phyloP scores from a whole-genome alignment of 2,329 filamentous ascomycete species.

The Aureobasidium pullulans region DNA sequence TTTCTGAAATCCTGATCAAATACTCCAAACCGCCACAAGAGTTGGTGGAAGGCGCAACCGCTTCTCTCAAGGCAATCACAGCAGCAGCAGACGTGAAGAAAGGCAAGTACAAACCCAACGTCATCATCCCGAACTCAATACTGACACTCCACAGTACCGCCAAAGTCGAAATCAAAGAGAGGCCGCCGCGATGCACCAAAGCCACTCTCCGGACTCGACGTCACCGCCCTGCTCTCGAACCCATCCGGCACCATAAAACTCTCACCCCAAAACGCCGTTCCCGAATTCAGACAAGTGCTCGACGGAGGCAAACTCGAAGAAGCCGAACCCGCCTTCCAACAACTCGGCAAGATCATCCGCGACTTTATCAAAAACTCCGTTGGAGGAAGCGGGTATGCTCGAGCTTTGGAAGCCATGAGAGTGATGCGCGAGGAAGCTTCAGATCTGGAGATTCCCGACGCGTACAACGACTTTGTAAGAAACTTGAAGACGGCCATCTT shows the following conservation, averaged over 20 bases:
- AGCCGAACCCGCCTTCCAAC: slow-evolving; percentile 48
- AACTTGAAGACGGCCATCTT: slow-evolving; percentile 67
- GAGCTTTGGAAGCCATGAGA: slow-evolving; percentile 66
- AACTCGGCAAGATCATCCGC: slow-evolving; percentile 67
- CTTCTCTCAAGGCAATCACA: slow-evolving; percentile 57
- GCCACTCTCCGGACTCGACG: slow-evolving; percentile 82
- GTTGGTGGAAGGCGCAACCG: slow-evolving; percentile 52
- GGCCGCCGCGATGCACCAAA: slow-evolving; percentile 58
- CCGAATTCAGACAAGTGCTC: slow-evolving; percentile 81
- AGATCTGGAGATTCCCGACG: slow-evolving; percentile 62
- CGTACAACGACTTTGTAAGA: slow-evolving; percentile 69
- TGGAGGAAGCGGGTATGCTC: slow-evolving; percentile 66
- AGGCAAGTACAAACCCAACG: slow-evolving; percentile 14
- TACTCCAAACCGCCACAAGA: slow-evolving; percentile 66
- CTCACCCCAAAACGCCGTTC: slow-evolving; percentile 67
- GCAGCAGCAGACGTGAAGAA: slow-evolving; percentile 67
- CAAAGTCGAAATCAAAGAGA: slow-evolving; percentile 64
- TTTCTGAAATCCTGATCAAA: slow-evolving; percentile 58
- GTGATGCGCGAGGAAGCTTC: slow-evolving; percentile 72
- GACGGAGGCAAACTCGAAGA: slow-evolving; percentile 19
- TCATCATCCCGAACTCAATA: background rate
- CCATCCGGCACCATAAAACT: slow-evolving; percentile 40
- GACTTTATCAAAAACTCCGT: slow-evolving; percentile 64
- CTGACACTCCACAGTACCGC: slow-evolving; percentile 52
- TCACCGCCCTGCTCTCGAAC: slow-evolving; percentile 68